Evolutionary conservation across 805 yeast species (phyloP).

Genomic region (Pichia manshurica): DNA sequence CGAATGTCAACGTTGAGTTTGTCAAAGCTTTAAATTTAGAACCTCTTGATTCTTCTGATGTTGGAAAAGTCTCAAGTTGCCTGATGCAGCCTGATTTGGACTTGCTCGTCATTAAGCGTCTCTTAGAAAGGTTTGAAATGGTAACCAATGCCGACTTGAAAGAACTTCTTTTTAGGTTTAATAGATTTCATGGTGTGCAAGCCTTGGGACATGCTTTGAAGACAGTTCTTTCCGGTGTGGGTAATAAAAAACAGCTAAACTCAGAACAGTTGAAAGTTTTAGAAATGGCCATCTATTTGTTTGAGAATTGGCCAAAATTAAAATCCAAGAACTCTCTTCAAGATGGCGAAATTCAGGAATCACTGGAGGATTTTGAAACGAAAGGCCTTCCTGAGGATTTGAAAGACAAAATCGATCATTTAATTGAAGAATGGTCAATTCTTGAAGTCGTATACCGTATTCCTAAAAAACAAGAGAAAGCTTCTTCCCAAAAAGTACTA

Average conservation of each 20-base stretch:
- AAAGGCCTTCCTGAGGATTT: constrained; percentile 17
- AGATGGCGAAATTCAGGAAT: constrained; percentile 64
- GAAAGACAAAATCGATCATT: constrained; percentile 33
- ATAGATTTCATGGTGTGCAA: constrained; percentile 82
- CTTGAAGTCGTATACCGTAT: constrained; percentile 82
- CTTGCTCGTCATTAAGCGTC: constrained; percentile 51
- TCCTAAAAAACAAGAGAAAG: constrained; percentile 48
- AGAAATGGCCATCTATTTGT: constrained; percentile 47
- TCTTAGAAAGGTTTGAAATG: constrained; percentile 59
- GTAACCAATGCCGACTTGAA: constrained; percentile 31
- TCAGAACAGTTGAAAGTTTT: constrained; percentile 38
- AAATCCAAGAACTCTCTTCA: constrained; percentile 69
- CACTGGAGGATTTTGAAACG: constrained; percentile 40
- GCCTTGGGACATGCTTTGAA: constrained; percentile 60
- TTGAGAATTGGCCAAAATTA: constrained; percentile 61
- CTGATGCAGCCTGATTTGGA: constrained; percentile 71
- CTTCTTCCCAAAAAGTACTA: constrained; percentile 4
- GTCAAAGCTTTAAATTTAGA: constrained; percentile 51
- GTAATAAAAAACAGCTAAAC: constrained; percentile 10
- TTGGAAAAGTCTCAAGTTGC: constrained; percentile 74
- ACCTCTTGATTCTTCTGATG: constrained; percentile 52
- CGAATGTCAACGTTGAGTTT: constrained; percentile 58
- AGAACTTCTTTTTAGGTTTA: constrained; percentile 50
- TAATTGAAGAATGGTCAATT: constrained; percentile 64
- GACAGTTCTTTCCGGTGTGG: constrained; percentile 21